Conservation (phyloP, 1,139 yeast species). For the Saccharomyces hybrid region DNA sequence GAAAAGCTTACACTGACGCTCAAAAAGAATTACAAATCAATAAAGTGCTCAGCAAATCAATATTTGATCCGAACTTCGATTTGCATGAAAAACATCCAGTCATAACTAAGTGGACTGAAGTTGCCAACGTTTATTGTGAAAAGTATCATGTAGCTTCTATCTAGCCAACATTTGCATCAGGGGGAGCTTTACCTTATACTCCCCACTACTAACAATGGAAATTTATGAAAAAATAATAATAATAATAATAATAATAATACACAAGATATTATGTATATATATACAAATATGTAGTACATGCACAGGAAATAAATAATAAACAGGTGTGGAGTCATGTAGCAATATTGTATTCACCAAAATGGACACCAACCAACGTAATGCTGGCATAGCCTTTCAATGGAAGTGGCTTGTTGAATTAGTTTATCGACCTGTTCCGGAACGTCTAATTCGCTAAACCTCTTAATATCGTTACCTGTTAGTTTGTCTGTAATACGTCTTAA, state of each 20-base stretch:
- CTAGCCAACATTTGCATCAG: too few species aligned
- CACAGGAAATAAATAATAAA: neutral
- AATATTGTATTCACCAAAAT: slow-evolving; percentile 56
- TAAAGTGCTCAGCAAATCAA: slow-evolving; percentile 21
- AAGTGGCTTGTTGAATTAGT: slow-evolving; percentile 91
- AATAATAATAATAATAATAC: neutral
- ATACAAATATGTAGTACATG: neutral
- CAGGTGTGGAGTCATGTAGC: neutral
- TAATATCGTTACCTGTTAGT: slow-evolving; percentile 88
- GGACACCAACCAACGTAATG: slow-evolving; percentile 99
- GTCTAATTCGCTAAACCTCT: slow-evolving; percentile 59
- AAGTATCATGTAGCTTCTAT: slow-evolving; percentile 12
- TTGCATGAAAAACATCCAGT: slow-evolving; percentile 12
- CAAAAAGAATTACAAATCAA: slow-evolving; percentile 22
- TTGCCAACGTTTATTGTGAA: slow-evolving; percentile 11
- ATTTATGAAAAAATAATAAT: neutral
- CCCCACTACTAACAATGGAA: too few species aligned
- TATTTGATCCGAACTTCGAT: slow-evolving; percentile 21
- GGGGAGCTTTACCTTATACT: too few species aligned
- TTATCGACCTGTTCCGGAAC: slow-evolving; percentile 91
- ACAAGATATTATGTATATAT: neutral
- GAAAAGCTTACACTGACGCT: slow-evolving; percentile 15
- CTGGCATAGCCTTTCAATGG: slow-evolving; percentile 91
- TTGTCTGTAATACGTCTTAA: slow-evolving; percentile 87
- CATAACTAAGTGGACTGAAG: slow-evolving; percentile 18